phyloP scores from a whole-genome alignment of 2,329 filamentous ascomycete species.

The Colletotrichum scovillei region DNA sequence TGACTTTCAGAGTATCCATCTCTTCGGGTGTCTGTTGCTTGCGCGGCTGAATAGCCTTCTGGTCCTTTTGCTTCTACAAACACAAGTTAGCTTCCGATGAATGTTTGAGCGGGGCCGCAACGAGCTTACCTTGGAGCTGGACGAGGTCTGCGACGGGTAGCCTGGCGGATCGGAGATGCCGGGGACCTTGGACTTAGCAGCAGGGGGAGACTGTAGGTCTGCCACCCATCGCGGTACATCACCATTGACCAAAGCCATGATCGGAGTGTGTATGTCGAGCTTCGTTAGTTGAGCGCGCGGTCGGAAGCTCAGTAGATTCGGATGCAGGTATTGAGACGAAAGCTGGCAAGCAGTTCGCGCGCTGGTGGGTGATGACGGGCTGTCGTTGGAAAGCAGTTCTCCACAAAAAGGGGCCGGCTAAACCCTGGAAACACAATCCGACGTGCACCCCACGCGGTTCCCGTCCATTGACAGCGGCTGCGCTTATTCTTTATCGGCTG shows the following conservation, averaged over 20 bases:
- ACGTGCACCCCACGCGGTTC: not conserved
- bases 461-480: constrained; percentile 6
- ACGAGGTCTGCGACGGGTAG: constrained; percentile 68
- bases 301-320: not conserved
- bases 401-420: constrained; percentile 19
- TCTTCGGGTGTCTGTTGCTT: constrained; percentile 81
- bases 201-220: constrained; percentile 78
- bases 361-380: not conserved
- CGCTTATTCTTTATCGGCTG: constrained; percentile 28
- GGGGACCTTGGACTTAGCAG: constrained; percentile 72
- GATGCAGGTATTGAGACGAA: constrained; percentile 9
- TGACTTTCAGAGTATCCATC: constrained; percentile 95
- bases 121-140: constrained; percentile 66
- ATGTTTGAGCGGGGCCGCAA: not conserved
- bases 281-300: not conserved
- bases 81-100: not conserved
- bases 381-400: constrained; percentile 18
- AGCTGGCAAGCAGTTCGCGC: not conserved
- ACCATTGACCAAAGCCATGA: constrained; percentile 40
- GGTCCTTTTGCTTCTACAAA: constrained; percentile 61
- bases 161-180: constrained; percentile 88
- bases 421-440: not conserved
- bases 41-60: constrained; percentile 60
- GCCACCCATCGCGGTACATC: constrained; percentile 81
- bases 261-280: not conserved